Evolutionary conservation across 192 early-diverging fungal genomes (phyloP), one percentile per base, ranked within the genome.

Genomic region (Endogone sp.): DNA sequence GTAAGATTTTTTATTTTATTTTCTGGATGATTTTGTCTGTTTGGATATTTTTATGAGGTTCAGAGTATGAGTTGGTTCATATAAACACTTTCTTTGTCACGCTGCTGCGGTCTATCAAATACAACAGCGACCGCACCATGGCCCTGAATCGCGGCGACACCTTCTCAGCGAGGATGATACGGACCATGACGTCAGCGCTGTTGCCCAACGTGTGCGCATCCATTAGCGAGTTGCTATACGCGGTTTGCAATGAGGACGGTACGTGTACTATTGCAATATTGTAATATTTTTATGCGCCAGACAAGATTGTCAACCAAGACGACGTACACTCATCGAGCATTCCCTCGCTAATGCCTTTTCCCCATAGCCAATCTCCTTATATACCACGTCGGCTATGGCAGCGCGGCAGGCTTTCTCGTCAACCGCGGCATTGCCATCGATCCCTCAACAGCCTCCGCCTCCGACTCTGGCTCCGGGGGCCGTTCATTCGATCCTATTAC

Each of bases 381-480:
- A 23, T 74, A 78, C 26, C 86, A 92, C 70, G 86, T 94, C 3
- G 97, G 97, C 13, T 98, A 97, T 66, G 97, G 95, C 32, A 95
- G 95, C 72, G 93, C 92, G 24, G 93, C 93, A 6, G 97, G 97
- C 54, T 98, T 91, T 69, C 78, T 98, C 64, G 81, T 95, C 65
- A 86, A 89, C 16, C 80, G 84, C 21, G 91, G 92, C 29, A 90
- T 90, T 9, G 75, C 87, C 10, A 78, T 88, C 21, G 72, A 73
- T 4, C 65, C 79, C 3, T 72, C 72, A 64, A 37, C 62, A 16
- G 76, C 74, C 6, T 62, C 57, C 4, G 61, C 62, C 11, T 32
- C 66, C 11, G 67, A 69, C 24, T 68, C 75, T 22, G 75, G 59
- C 2, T 31, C 55, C 13, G 62, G 60, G 28, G 32, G 63, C 64